Percentiles rank a stretch among this genome's conserved stretches.
Conservation (phyloP, 1,284 basidiomycete genomes). For the Fomitopsis palustris region DNA sequence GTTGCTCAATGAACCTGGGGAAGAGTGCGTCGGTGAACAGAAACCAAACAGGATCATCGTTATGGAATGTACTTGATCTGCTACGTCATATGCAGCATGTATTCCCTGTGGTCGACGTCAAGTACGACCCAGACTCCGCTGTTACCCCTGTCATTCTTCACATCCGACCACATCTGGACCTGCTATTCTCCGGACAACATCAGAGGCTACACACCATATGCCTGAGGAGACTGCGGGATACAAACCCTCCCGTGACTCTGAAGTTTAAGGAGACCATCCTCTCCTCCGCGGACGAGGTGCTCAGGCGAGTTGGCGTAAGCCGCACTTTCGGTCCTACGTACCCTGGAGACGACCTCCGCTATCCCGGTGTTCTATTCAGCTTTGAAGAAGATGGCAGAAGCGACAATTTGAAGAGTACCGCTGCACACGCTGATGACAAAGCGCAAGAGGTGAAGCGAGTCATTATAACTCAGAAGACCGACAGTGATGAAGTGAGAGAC, state of each 20-base stretch:
- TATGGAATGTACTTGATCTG: conserved; percentile 78
- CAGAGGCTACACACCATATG: conserved; percentile 78
- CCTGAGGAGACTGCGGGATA: conserved; percentile 58
- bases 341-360: conserved; percentile 70
- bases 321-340: conserved; percentile 84
- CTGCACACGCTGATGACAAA: conserved; percentile 49
- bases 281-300: conserved; percentile 51
- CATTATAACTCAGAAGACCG: conserved; percentile 65
- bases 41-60: conserved; percentile 56
- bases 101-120: conserved; percentile 81
- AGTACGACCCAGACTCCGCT: conserved; percentile 77
- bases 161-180: conserved; percentile 72
- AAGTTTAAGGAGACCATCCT: conserved; percentile 68
- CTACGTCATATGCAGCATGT: conserved; percentile 58
- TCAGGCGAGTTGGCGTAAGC: conserved; percentile 67
- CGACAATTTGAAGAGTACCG: conserved; percentile 44
- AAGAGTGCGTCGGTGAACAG: not conserved
- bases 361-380: conserved; percentile 82
- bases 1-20: not conserved
- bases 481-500: conserved; percentile 53
- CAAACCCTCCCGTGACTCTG: conserved; percentile 61
- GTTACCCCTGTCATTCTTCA: conserved; percentile 76
- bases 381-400: conserved; percentile 64
- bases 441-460: conserved; percentile 73
- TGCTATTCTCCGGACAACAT: conserved; percentile 73